Percentiles rank a stretch among this genome's conserved stretches.
Evolutionary conservation across 352 stramenopile species (phyloP).

Genomic region (Globisporangium cylindrosporum): DNA sequence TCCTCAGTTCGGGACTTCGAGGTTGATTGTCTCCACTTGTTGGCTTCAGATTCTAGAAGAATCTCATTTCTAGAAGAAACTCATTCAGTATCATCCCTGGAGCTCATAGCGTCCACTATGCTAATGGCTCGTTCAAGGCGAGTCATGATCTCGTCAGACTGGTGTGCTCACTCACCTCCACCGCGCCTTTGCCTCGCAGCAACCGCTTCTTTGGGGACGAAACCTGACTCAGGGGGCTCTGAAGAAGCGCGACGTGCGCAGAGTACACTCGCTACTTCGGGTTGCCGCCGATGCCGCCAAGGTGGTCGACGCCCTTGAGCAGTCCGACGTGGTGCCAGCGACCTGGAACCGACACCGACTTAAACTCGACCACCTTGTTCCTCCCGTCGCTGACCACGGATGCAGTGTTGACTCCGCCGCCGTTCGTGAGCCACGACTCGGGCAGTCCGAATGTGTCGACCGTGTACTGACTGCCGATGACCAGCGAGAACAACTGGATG

Average conservation of each 20-base stretch:
- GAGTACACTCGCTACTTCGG: constrained; percentile 13
- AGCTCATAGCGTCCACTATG: too few species aligned
- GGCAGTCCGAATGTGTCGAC: constrained; percentile 14
- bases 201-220: not conserved
- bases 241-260: constrained; percentile 9
- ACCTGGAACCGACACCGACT: constrained; percentile 1
- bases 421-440: constrained; percentile 26
- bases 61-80: too few species aligned
- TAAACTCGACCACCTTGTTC: constrained; percentile 9
- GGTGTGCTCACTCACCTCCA: not conserved
- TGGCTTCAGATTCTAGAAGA: too few species aligned
- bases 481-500: constrained; percentile 5
- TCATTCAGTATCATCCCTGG: too few species aligned
- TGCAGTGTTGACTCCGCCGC: constrained; percentile 25
- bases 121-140: too few species aligned
- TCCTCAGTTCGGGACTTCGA: too few species aligned
- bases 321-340: constrained; percentile 17
- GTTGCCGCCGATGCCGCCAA: constrained; percentile 11
- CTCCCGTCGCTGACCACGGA: constrained; percentile 13
- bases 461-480: constrained; percentile 12
- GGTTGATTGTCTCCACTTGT: not conserved
- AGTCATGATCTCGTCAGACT: not conserved
- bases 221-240: not conserved
- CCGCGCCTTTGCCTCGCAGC: not conserved
- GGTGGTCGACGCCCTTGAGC: constrained; percentile 15